Evolutionary conservation across 371 early-diverging fungal genomes (phyloP).

Genomic region (Mortierella polycephala): DNA sequence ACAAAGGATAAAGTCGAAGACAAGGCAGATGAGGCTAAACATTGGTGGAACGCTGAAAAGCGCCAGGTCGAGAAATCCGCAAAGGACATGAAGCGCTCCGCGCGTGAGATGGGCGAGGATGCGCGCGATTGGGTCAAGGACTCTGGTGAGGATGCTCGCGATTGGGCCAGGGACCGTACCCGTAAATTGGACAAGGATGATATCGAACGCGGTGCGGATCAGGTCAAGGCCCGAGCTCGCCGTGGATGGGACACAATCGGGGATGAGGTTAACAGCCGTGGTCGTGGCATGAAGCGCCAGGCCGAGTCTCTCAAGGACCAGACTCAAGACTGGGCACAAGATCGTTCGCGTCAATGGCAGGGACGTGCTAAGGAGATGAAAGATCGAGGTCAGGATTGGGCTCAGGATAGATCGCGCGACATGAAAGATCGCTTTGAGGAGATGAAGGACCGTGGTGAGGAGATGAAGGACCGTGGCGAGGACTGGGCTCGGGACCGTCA

Average conservation of each 20-base stretch:
- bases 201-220: constrained; percentile 23
- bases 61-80: constrained; percentile 11
- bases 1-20: constrained; percentile 17
- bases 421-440: constrained; percentile 9
- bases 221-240: constrained; percentile 20
- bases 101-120: constrained; percentile 9
- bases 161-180: constrained; percentile 13
- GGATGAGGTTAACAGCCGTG: constrained; percentile 11
- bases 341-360: constrained; percentile 17
- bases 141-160: constrained; percentile 13
- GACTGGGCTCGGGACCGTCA: constrained; percentile 33
- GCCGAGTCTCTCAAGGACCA: constrained; percentile 9
- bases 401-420: constrained; percentile 10
- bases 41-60: constrained; percentile 20
- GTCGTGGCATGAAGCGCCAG: constrained; percentile 1
- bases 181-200: constrained; percentile 17
- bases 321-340: constrained; percentile 3
- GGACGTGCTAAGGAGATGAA: constrained; percentile 9
- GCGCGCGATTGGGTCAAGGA: constrained; percentile 20
- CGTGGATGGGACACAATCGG: constrained; percentile 27
- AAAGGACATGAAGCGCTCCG: constrained; percentile 16
- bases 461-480: constrained; percentile 16
- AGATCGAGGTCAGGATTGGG: constrained; percentile 10
- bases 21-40: constrained; percentile 8
- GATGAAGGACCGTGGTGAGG: constrained; percentile 13